Evolutionary conservation across 106 monocot genomes (phyloP), one percentile per base, ranked within the genome.

Genomic region (Phalaenopsis equestris): DNA sequence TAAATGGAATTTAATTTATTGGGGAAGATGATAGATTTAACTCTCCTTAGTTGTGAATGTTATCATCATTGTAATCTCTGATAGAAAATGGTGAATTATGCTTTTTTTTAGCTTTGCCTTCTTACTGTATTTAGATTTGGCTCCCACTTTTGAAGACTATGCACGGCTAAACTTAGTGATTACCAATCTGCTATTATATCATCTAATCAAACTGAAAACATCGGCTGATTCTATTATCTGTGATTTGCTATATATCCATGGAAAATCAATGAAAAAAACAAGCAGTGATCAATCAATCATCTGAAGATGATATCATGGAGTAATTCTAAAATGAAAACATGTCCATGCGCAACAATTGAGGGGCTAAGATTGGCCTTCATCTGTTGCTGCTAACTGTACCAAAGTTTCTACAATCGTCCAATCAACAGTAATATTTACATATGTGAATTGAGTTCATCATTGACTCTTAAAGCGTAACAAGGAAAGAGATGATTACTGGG

Each of bases 1-100:
- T 36, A 8, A 45, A 74, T 42, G 17, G n/a, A 74, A 74, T 74
- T 74, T 42, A 74, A 74, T 74, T 74, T 43, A 74, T 74, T 9
- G 43, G 36, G 41, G 16, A 36, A 52, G 10, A 52, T 52, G 52
- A 52, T 10, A 52, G 52, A 52, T 52, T 10, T 12, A 52, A 12
- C 12, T 52, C 10, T 12, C 14, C 12, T 14, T 52, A 52, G 52
- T 52, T 52, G 52, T 52, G 52, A 52, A 52, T 52, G 15, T 52
- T 52, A 3, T 52, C 0, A 14, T 52, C 52, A 52, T 52, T 52
- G 52, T 52, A 52, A 12, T 52, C 52, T 52, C 52, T 52, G 52
- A 52, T 52, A 52, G 12, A 52, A 52, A 52, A 52, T 52, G 52
- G 52, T 52, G 52, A 52, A 52, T 10, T 52, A 52, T 12, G 52